Percentiles rank a stretch among this genome's conserved stretches.
phyloP scores from a whole-genome alignment of 495 filamentous ascomycete species.

The Podospora bellae-mahoneyi region DNA sequence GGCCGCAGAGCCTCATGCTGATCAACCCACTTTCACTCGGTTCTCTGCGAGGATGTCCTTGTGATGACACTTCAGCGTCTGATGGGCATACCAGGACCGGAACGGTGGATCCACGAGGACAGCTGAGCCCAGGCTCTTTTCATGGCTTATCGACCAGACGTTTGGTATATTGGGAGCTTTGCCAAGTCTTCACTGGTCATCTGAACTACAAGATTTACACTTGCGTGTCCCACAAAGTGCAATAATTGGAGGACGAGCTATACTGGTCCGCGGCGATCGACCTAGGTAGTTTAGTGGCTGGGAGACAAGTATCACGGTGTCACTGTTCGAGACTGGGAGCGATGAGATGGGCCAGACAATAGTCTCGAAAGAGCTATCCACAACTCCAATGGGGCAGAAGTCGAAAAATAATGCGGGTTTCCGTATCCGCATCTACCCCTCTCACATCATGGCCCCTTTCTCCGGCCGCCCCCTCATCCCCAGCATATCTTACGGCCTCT shows the following conservation, averaged over 20 bases:
- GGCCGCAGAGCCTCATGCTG: not conserved
- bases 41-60: not conserved
- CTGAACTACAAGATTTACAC: not conserved
- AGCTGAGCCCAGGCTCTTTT: not conserved
- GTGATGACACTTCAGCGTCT: not conserved
- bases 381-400: not conserved
- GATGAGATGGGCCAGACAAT: not conserved
- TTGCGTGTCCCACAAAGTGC: not conserved
- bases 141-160: not conserved
- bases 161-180: not conserved
- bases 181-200: not conserved
- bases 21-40: not conserved
- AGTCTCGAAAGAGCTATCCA: not conserved
- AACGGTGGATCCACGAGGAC: not conserved
- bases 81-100: not conserved
- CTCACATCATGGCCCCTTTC: not conserved
- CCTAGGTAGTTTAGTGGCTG: not conserved
- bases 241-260: not conserved
- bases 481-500: not conserved
- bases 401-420: not conserved
- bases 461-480: not conserved
- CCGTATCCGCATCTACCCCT: not conserved
- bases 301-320: not conserved
- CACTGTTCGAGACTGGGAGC: not conserved
- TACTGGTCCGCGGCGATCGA: not conserved